Evolutionary conservation across 2,329 filamentous ascomycete species (phyloP).

Genomic region (Verticillium alfalfae): DNA sequence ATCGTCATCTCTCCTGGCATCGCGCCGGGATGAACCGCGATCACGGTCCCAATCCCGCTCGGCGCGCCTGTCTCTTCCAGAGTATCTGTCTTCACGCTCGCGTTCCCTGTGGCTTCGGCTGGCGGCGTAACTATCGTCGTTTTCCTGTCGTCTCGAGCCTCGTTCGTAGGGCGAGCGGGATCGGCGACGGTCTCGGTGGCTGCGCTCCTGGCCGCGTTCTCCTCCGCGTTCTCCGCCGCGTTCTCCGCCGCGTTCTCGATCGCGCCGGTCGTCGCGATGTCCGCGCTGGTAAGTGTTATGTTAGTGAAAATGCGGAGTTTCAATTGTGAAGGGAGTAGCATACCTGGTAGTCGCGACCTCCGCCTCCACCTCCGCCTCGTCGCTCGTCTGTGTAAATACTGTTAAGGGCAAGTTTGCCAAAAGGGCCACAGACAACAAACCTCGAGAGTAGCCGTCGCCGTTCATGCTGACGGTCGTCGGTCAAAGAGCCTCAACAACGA

Average conservation of each 20-base stretch:
- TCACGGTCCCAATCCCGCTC: slow-evolving; percentile 78
- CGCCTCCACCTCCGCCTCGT: slow-evolving; percentile 8
- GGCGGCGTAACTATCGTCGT: slow-evolving; percentile 81
- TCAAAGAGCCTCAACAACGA: neutral
- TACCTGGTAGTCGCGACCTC: slow-evolving; percentile 13
- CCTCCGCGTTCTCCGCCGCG: slow-evolving; percentile 16
- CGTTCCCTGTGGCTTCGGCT: slow-evolving; percentile 89
- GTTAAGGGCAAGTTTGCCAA: slow-evolving; percentile 4
- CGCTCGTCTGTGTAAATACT: slow-evolving; percentile 1
- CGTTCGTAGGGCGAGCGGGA: slow-evolving; percentile 80
- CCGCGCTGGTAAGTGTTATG: slow-evolving; percentile 10
- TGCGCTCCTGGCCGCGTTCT: slow-evolving; percentile 26
- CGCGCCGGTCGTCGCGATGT: slow-evolving; percentile 28
- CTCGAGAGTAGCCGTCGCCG: slow-evolving; percentile 13
- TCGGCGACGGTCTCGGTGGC: slow-evolving; percentile 60
- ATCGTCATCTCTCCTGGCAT: slow-evolving; percentile 61
- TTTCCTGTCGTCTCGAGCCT: slow-evolving; percentile 64
- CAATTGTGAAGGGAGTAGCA: neutral
- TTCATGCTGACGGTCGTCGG: slow-evolving; percentile 9
- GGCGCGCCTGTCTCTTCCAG: slow-evolving; percentile 59
- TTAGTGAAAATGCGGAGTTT: neutral
- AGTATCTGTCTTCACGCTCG: slow-evolving; percentile 89
- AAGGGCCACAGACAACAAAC: slow-evolving; percentile 3
- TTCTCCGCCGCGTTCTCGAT: slow-evolving; percentile 28
- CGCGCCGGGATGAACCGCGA: slow-evolving; percentile 53